Evolutionary conservation across 2,329 filamentous ascomycete genomes (phyloP).

Genomic region (Scedosporium minutisporum): DNA sequence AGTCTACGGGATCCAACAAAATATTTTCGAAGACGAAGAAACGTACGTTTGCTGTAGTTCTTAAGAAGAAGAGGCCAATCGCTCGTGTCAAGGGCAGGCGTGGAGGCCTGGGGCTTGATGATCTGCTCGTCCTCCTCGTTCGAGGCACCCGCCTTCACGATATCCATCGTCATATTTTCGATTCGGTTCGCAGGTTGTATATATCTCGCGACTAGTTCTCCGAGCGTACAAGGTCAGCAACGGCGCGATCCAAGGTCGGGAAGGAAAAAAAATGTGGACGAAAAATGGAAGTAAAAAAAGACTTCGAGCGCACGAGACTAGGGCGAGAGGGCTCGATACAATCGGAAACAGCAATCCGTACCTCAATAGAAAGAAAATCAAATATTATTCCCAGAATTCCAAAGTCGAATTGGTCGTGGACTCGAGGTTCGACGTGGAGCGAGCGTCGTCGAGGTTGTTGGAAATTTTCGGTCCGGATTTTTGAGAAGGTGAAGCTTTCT

Average conservation of each 20-base stretch:
- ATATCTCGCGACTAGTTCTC: background rate
- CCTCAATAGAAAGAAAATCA: background rate
- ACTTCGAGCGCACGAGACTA: background rate
- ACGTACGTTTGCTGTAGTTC: slow-evolving; percentile 86
- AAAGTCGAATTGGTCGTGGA: slow-evolving; percentile 17
- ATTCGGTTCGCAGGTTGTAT: background rate
- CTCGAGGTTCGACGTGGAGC: background rate
- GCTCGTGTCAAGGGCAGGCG: slow-evolving; percentile 73
- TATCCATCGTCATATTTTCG: slow-evolving; percentile 36
- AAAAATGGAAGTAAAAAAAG: background rate
- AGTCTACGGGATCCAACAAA: background rate
- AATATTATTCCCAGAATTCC: slow-evolving; percentile 7
- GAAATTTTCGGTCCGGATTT: background rate
- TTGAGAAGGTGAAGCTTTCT: background rate
- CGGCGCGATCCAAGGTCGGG: background rate
- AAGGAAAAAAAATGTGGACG: slow-evolving; percentile 12
- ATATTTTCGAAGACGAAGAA: background rate
- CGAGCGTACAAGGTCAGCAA: background rate
- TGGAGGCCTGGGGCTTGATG: slow-evolving; percentile 84
- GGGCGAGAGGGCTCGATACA: background rate
- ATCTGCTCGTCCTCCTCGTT: slow-evolving; percentile 63
- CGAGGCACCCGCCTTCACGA: slow-evolving; percentile 43
- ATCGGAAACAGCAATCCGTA: background rate
- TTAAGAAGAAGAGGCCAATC: slow-evolving; percentile 89
- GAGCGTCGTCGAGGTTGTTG: background rate